phyloP scores from a whole-genome alignment of 176 grass and related monocot genomes.

The Alloteropsis semialata region DNA sequence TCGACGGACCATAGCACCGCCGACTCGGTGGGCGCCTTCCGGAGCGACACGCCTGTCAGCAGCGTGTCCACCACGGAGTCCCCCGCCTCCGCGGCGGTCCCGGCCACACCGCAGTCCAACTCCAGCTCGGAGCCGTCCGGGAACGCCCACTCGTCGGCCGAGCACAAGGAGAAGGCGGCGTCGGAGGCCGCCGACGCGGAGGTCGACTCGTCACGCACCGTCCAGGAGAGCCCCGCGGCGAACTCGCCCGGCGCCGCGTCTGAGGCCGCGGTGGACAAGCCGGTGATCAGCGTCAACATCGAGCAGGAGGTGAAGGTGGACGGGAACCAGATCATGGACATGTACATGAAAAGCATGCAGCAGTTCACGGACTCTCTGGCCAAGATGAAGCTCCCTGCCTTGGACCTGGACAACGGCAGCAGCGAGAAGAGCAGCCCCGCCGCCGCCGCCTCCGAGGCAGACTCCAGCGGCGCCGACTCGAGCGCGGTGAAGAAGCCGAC shows the following conservation, averaged over 20 bases:
- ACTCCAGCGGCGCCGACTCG: slow-evolving; percentile 49
- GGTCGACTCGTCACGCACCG: slow-evolving; percentile 57
- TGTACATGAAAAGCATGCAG: slow-evolving; percentile 99
- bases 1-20: slow-evolving; percentile 51
- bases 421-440: slow-evolving; percentile 6
- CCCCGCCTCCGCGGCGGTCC: slow-evolving; percentile 29
- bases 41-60: slow-evolving; percentile 60
- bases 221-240: slow-evolving; percentile 26
- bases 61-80: slow-evolving; percentile 73
- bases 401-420: slow-evolving; percentile 60
- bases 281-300: slow-evolving; percentile 68
- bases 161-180: slow-evolving; percentile 44
- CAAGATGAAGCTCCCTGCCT: slow-evolving; percentile 84
- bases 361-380: slow-evolving; percentile 96
- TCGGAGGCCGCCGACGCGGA: slow-evolving; percentile 46
- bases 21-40: slow-evolving; percentile 33
- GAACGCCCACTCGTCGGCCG: slow-evolving; percentile 33
- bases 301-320: slow-evolving; percentile 77
- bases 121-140: slow-evolving; percentile 35
- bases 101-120: slow-evolving; percentile 56
- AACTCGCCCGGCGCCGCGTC: slow-evolving; percentile 42
- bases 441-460: slow-evolving; percentile 2
- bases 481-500: slow-evolving; percentile 36
- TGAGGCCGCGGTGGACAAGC: slow-evolving; percentile 53
- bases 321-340: slow-evolving; percentile 89